A percentile compares a stretch with the other conserved stretches of the same genome.
These are phyloP conservation scores for Nemania abortiva DNA, from an alignment of 2,329 filamentous ascomycete genomes.

Conservation along the genomic window DNA sequence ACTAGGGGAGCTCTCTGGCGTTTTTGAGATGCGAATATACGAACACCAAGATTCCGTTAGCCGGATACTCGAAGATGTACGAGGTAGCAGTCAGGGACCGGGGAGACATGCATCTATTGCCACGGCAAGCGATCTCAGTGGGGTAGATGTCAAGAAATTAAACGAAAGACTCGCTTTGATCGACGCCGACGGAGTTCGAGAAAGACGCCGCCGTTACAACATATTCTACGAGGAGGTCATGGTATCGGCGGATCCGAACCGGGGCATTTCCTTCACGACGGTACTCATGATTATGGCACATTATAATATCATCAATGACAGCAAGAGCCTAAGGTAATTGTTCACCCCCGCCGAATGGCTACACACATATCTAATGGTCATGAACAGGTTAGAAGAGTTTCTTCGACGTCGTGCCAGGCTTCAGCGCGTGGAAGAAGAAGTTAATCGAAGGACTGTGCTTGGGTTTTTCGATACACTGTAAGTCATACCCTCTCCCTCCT, in stretches of 20 bases:
- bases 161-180: conserved; percentile 79
- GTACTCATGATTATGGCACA: conserved; percentile 96
- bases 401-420: conserved; percentile 88
- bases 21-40: conserved; percentile 98
- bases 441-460: conserved; percentile 87
- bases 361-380: conserved; percentile 14
- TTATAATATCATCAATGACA: conserved; percentile 98
- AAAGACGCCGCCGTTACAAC: conserved; percentile 83
- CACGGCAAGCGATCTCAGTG: conserved; percentile 64
- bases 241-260: conserved; percentile 89
- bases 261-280: conserved; percentile 90
- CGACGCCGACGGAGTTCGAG: conserved; percentile 79
- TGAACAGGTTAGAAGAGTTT: conserved; percentile 86
- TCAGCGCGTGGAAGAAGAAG: conserved; percentile 94
- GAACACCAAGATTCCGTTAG: conserved; percentile 88
- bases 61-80: conserved; percentile 88
- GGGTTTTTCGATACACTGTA: conserved; percentile 95
- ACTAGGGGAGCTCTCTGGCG: conserved; percentile 89
- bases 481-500: conserved; percentile 47
- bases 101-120: conserved; percentile 67
- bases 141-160: conserved; percentile 80
- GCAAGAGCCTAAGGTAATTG: conserved; percentile 86
- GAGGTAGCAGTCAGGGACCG: conserved; percentile 64
- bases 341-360: conserved; percentile 10
- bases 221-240: conserved; percentile 98